Conservation (phyloP, 2,329 filamentous ascomycete species). For the Colletotrichum tamarilloi region DNA sequence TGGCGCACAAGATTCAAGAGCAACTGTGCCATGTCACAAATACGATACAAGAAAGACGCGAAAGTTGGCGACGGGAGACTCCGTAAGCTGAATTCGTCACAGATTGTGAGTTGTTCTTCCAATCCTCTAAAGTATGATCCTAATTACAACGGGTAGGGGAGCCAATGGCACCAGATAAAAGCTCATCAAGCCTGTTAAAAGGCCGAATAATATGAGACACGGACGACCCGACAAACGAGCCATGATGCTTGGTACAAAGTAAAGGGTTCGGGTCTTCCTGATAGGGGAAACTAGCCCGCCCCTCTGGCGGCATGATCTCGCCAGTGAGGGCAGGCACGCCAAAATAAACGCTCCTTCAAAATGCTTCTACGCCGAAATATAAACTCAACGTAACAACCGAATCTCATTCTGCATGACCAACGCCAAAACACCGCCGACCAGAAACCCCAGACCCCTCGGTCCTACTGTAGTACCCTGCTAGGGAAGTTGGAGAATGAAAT, state of each 20-base stretch:
- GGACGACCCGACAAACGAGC: conserved; percentile 29
- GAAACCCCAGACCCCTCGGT: conserved; percentile 26
- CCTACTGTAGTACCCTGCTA: conserved; percentile 21
- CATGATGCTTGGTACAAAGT: conserved; percentile 41
- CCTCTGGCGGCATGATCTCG: conserved; percentile 2
- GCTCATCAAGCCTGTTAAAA: conserved; percentile 30
- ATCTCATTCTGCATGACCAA: conserved; percentile 37
- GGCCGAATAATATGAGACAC: conserved; percentile 27
- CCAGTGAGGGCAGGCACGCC: conserved; percentile 11
- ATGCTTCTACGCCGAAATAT: conserved; percentile 36
- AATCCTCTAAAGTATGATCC: conserved; percentile 36
- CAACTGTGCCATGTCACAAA: neutral
- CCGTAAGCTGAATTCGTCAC: conserved; percentile 11
- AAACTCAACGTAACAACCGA: conserved; percentile 34
- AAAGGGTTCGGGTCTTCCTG: conserved; percentile 34
- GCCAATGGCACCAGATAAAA: conserved; percentile 24
- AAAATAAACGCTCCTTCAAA: conserved; percentile 35
- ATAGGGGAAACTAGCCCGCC: conserved; percentile 10
- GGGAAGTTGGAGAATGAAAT: conserved; percentile 22
- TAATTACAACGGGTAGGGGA: conserved; percentile 35
- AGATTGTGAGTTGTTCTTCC: conserved; percentile 11
- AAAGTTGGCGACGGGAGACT: neutral
- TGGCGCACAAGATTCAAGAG: neutral
- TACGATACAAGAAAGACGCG: neutral
- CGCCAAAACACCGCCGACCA: conserved; percentile 34